phyloP scores from a whole-genome alignment of 1,284 basidiomycete genomes.

The Pascua guehoae region DNA sequence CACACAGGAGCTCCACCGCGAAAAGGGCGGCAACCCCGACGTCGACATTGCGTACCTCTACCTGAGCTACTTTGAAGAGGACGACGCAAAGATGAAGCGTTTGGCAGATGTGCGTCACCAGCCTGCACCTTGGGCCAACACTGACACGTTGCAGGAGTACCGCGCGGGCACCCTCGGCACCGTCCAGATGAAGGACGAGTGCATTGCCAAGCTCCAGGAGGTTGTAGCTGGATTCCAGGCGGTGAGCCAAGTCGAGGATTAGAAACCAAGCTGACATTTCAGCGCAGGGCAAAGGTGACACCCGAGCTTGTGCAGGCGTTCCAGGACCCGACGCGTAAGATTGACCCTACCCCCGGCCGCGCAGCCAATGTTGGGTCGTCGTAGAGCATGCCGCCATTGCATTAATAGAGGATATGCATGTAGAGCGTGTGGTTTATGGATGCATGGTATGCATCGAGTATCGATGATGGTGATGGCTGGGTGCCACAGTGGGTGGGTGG shows the following conservation, averaged over 20 bases:
- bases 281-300: conserved; percentile 77
- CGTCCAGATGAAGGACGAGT: conserved; percentile 86
- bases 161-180: conserved; percentile 82
- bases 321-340: conserved; percentile 80
- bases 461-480: no score
- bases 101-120: conserved; percentile 64
- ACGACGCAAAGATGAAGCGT: conserved; percentile 77
- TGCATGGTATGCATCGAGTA: no score
- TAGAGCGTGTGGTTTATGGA: no score
- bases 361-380: no score
- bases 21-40: conserved; percentile 85
- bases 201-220: conserved; percentile 76
- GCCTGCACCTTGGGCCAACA: not conserved
- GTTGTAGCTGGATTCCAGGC: conserved; percentile 86
- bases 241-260: conserved; percentile 51
- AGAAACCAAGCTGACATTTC: not conserved
- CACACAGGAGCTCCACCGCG: conserved; percentile 88
- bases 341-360: conserved; percentile 54
- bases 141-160: conserved; percentile 65
- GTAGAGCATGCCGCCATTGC: no score
- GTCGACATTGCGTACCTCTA: conserved; percentile 98
- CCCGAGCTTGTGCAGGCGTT: conserved; percentile 72
- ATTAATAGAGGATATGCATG: no score
- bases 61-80: conserved; percentile 92
- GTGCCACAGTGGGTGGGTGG: no score